Base-by-base conservation (phyloP, 1,284 basidiomycete genomes). In the Tilletia indica region DNA sequence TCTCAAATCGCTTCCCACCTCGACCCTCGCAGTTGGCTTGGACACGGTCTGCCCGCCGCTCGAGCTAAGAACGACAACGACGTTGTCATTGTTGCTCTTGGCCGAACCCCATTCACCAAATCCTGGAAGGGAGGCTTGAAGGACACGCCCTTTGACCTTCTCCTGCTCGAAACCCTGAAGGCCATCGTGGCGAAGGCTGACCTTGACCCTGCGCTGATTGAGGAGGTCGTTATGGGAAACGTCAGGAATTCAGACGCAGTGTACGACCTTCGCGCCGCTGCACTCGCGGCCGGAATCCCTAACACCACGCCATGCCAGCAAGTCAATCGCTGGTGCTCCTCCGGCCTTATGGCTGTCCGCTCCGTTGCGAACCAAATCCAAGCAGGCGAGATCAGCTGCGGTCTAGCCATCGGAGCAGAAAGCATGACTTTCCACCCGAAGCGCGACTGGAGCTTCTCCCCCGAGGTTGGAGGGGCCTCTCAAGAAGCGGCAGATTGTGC, bases 361-460 rank as follows among this genome's bases (percentile, higher is more conserved):
- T 88, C 88, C 49, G 90, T 95, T 73, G 88, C 92, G 34, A 94
- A 94, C 85, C 89, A 92, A 81, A 91, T 95, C 73, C 88, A 89
- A 38, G 87, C 88, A 11, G 92, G 92, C 38, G 91, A 95, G 82
- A 93, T 94, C 73, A 89, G 93, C 70, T 87, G 94, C 74, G 93
- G 93, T 2, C 87, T 95, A 8, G 93, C 93, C 1, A 85, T 93
- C 47, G 93, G 93, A 11, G 88, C 92, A 21, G 93, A 96, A 85
- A 90, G 89, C 85, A 94, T 95, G 93, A 72, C 76, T 6, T 71
- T 73, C 19, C 76, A 80, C 61, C 72, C 76, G 48, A 74, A 74
- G 61, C 68, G 72, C 6, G 74, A 75, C 11, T 74, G 70, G n/a
- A 63, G 61, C n/a, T 74, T 79, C 70, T 73, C 71, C 31, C 72